Evolutionary conservation across 2,329 filamentous ascomycete genomes (phyloP).

Genomic region (Talaromyces marneffei): DNA sequence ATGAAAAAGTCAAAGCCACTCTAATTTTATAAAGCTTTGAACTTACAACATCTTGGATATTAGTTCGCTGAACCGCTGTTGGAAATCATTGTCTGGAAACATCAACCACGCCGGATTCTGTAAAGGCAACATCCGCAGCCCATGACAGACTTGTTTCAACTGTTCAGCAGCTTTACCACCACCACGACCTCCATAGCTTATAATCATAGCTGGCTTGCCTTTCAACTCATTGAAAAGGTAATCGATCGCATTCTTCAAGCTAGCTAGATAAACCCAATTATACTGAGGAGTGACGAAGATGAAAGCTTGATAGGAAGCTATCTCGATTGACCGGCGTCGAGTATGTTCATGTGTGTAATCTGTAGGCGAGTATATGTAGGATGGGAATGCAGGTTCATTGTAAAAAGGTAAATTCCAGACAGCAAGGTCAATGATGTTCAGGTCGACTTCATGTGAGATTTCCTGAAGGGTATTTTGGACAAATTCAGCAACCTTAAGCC

Average conservation of each 20-base stretch:
- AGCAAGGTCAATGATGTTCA: slow-evolving; percentile 3
- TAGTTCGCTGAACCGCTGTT: background rate
- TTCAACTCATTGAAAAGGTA: slow-evolving; percentile 53
- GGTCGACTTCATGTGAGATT: background rate
- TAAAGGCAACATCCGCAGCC: slow-evolving; percentile 7
- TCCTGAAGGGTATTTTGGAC: background rate
- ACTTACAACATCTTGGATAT: background rate
- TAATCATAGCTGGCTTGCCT: slow-evolving; percentile 47
- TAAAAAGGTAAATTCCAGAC: slow-evolving; percentile 8
- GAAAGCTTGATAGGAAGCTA: slow-evolving; percentile 21
- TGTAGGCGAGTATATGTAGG: background rate
- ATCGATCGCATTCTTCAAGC: slow-evolving; percentile 55
- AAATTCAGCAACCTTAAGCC: slow-evolving; percentile 2
- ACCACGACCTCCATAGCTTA: slow-evolving; percentile 46
- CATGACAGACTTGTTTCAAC: slow-evolving; percentile 6
- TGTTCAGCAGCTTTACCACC: slow-evolving; percentile 16
- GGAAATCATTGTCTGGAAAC: background rate
- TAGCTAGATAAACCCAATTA: slow-evolving; percentile 47
- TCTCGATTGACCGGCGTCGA: slow-evolving; percentile 2
- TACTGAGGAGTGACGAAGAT: slow-evolving; percentile 40
- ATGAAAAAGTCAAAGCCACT: background rate
- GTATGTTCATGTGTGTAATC: slow-evolving; percentile 10
- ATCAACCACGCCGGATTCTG: background rate
- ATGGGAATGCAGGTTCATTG: slow-evolving; percentile 5
- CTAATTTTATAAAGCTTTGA: too few species aligned